These are phyloP conservation scores for Physcia stellaris DNA, from an alignment of 495 filamentous ascomycete species.

Conservation along the genomic window DNA sequence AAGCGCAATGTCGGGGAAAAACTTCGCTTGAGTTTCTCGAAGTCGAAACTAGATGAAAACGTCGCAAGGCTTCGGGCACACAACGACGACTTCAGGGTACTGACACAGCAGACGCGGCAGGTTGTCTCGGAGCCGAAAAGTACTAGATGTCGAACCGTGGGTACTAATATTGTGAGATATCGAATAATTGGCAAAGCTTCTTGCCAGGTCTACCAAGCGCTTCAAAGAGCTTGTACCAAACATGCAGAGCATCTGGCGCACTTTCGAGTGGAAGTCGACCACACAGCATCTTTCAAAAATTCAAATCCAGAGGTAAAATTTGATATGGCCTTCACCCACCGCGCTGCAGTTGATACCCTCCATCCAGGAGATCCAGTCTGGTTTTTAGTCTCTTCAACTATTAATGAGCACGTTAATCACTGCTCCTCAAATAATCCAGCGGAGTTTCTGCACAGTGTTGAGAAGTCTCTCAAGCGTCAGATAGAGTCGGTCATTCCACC, in stretches of 20 bases:
- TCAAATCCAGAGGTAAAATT: constrained; percentile 13
- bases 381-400: too few relatives aligned
- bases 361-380: too few relatives aligned
- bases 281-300: neutral
- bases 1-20: constrained; percentile 4
- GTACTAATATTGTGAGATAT: too few relatives aligned
- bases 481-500: too few relatives aligned
- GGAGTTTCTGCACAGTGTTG: too few relatives aligned
- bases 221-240: constrained; percentile 19
- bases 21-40: constrained; percentile 12
- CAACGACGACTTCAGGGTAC: constrained; percentile 10
- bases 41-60: constrained; percentile 6
- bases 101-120: constrained; percentile 3
- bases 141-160: too few relatives aligned
- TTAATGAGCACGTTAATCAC: too few relatives aligned
- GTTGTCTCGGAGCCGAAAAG: too few relatives aligned
- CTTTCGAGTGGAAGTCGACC: constrained; percentile 20
- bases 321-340: constrained; percentile 14
- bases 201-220: constrained; percentile 21
- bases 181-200: constrained; percentile 18
- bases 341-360: neutral
- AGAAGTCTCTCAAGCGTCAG: too few relatives aligned
- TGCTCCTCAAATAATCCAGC: too few relatives aligned
- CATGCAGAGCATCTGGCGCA: constrained; percentile 21
- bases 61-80: constrained; percentile 4